Base-by-base conservation (phyloP, 768 basidiomycete genomes). In the Stropharia rugosoannulata region DNA sequence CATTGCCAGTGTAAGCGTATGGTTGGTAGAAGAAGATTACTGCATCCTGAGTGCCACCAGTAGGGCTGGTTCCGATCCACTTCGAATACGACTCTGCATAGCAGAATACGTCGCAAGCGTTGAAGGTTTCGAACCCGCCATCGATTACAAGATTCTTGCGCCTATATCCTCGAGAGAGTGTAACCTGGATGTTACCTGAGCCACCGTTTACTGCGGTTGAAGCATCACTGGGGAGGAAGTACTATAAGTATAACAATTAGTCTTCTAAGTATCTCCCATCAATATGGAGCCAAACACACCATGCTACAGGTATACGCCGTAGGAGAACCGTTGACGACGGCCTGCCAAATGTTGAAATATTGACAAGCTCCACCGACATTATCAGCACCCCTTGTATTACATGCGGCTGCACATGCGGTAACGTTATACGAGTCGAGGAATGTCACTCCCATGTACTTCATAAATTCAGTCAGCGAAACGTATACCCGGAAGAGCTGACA, bases 331-430 rank as follows among this genome's bases (percentile, higher is more conserved):
- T 72, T 60, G 1, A 77, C 73, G 19, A 78, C 63, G 5, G 75
- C 77, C 16, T 75, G 72, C 77, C 76, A 80, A 62, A 80, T 78
- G 56, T 80, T 80, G 64, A 80, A 77, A 66, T 71, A 80, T 54
- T 72, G 70, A 61, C 78, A 80, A 3, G 68, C 70, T 39, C 77
- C 78, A 19, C 76, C 75, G 18, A 52, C 55, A 4, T 65, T 57
- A 48, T 80, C 76, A 3, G 72, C 64, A 11, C 64, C 69, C 15
- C 76, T 70, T 5, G 64, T 65, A 50, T 75, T 78, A 61, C 78
- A 79, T 32, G 71, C 66, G n/a, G 62, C 59, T 3, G 78, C 73
- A 47, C 77, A 80, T 1, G 74, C 73, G 8, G 65, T 54, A 45
- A 74, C 73, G 53, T 79, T 77, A 58, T 80, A 80, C 40, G 66